Percentiles rank a stretch among this genome's conserved stretches.
Conservation (phyloP, 2,329 filamentous ascomycete genomes). For the Cephalotrichum gorgonifer region DNA sequence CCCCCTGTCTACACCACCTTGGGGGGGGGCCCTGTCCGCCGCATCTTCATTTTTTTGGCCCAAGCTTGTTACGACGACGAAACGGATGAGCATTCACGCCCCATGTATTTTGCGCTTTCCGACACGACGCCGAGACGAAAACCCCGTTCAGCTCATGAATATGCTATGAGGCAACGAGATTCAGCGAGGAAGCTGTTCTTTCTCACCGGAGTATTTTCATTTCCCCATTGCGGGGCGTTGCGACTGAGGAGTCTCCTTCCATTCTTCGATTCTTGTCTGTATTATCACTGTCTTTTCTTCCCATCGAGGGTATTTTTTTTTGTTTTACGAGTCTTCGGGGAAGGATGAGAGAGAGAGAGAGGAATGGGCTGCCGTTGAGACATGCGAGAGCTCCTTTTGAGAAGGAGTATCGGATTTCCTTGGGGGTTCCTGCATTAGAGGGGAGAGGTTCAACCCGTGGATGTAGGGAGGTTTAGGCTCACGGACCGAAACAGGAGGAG, state of each 20-base stretch:
- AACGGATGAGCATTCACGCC: background rate
- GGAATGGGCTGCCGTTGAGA: too few species aligned
- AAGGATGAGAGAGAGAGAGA: background rate
- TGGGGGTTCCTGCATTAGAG: background rate
- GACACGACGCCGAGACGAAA: background rate
- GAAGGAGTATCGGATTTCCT: background rate
- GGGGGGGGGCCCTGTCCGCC: too few species aligned
- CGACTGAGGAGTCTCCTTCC: too few species aligned
- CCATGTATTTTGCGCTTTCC: background rate
- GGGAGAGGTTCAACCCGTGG: too few species aligned
- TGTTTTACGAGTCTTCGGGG: background rate
- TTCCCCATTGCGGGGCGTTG: background rate
- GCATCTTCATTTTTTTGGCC: too few species aligned
- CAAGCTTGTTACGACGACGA: too few species aligned
- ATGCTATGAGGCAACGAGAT: background rate
- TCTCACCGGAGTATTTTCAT: background rate
- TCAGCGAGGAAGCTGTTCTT: background rate
- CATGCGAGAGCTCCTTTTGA: background rate
- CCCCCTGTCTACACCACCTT: too few species aligned
- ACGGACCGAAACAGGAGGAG: too few species aligned
- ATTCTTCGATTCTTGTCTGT: background rate
- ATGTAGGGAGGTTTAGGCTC: too few species aligned
- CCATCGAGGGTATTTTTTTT: background rate
- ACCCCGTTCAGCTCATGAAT: background rate
- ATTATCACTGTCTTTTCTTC: background rate